Evolutionary conservation across 331 rosid species (phyloP).

Genomic region (Quercus lobata): DNA sequence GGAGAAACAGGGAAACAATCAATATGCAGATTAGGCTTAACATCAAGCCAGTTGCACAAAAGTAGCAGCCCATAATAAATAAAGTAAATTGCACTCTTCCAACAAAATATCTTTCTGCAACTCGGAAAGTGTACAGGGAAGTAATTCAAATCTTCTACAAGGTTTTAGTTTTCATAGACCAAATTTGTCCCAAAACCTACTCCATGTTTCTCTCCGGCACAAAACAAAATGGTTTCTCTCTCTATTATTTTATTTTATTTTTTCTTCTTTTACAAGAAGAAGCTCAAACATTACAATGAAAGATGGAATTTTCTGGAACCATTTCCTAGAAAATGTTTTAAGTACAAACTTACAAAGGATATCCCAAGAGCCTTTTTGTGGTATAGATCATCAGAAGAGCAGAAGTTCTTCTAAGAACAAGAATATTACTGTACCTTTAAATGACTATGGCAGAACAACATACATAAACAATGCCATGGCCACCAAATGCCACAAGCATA

Average conservation of each 20-base stretch:
- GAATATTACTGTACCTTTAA: background rate
- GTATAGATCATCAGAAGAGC: background rate
- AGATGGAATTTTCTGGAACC: background rate
- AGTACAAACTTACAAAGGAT: background rate
- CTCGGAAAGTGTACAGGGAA: background rate
- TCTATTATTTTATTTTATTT: background rate
- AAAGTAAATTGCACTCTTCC: background rate
- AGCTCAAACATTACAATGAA: background rate
- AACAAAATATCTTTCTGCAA: background rate
- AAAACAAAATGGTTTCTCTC: background rate
- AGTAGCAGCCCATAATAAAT: background rate
- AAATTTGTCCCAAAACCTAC: background rate
- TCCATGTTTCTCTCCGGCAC: background rate
- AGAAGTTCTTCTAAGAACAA: background rate
- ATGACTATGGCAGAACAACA: background rate
- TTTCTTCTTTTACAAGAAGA: background rate
- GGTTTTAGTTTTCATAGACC: background rate
- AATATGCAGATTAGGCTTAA: background rate
- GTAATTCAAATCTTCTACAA: background rate
- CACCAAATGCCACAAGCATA: background rate
- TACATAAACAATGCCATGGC: background rate
- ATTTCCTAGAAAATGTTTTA: background rate
- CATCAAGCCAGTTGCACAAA: background rate
- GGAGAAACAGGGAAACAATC: constrained; percentile 14
- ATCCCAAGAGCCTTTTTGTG: background rate